Base-by-base conservation (phyloP, 2,329 filamentous ascomycete genomes). In the Sordariomycetes sp. region DNA sequence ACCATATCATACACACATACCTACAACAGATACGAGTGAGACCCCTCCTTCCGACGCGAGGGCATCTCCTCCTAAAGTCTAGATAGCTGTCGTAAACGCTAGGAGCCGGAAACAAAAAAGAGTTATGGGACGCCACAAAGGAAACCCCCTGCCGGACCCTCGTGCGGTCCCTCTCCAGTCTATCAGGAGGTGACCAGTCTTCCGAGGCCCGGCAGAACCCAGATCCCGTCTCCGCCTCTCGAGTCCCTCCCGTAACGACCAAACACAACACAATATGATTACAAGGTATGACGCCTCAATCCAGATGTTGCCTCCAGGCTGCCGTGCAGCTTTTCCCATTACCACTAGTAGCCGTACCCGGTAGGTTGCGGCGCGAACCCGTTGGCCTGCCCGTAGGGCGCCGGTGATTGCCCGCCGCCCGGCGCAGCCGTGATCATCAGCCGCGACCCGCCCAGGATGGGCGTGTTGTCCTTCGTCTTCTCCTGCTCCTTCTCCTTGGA, bases 361-460 rank as follows among this genome's bases (percentile, higher is more conserved):
- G 90, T 96, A 34, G 84, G 74, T 66, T 95, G 88, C 38, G 88
- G 83, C 39, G 82, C 80, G 50, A 95, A 86, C 37, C 90, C 90
- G 53, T 95, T 96, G 16, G 85, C 70, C 53, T 92, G 85, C 32
- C 72, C 74, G 35, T 58, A 93, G 4, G 82, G 77, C 33, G 75
- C 73, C 8, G 83, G 80, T 36, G 79, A 75, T 39, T 73, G 58
- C 37, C 49, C 50, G 43, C 67, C 58, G 53, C 69, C 67, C 17
- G 90, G 86, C 8, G 88, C 92, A 51, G 93, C 87, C 24, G 92
- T 98, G 47, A 98, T 83, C 88, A 98, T 94, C 34, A 98, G 74
- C 34, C 92, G 79, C 44, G 79, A 82, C 42, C 78, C 82, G 35
- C 90, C 88, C 18, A 98, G 75, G 49, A 98, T 96, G 5, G 92